Evolutionary conservation across 148 eudicot genomes (phyloP).

Genomic region (Persicaria tinctoria): DNA sequence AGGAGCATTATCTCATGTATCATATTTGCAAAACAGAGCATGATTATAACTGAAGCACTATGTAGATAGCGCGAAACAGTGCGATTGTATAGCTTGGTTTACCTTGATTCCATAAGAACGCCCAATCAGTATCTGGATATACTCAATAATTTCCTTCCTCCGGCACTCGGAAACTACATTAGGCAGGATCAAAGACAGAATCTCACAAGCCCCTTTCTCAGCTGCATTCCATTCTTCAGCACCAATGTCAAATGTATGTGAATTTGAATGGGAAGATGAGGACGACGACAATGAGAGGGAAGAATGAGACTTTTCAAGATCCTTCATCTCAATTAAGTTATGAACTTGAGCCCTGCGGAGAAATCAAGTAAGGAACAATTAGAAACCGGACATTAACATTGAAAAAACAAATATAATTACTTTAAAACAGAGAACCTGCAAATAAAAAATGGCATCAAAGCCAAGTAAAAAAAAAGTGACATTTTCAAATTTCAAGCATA

Average conservation of each 20-base stretch:
- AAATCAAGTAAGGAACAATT: constrained; percentile 12
- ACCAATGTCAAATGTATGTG: constrained; percentile 16
- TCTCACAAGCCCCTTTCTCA: constrained; percentile 21
- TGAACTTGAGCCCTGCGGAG: constrained; percentile 21
- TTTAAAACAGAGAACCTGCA: neutral
- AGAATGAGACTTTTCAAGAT: constrained; percentile 13
- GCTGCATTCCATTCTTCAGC: constrained; percentile 26
- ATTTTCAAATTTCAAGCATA: neutral
- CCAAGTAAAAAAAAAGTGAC: neutral
- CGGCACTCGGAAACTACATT: constrained; percentile 24
- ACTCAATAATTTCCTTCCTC: constrained; percentile 30
- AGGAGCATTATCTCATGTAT: neutral
- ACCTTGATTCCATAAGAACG: constrained; percentile 29
- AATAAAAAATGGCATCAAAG: neutral
- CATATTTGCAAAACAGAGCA: neutral
- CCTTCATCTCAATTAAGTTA: constrained; percentile 22
- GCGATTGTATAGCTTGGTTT: neutral
- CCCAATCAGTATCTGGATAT: constrained; percentile 29
- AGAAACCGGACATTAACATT: constrained; percentile 1
- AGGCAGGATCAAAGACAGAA: constrained; percentile 30
- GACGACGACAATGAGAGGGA: constrained; percentile 10
- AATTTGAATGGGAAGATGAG: constrained; percentile 10
- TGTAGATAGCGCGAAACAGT: neutral
- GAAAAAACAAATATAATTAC: neutral
- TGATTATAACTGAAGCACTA: neutral